phyloP scores from a whole-genome alignment of 768 basidiomycete genomes.

The Tylopilus rubrobrunneus region DNA sequence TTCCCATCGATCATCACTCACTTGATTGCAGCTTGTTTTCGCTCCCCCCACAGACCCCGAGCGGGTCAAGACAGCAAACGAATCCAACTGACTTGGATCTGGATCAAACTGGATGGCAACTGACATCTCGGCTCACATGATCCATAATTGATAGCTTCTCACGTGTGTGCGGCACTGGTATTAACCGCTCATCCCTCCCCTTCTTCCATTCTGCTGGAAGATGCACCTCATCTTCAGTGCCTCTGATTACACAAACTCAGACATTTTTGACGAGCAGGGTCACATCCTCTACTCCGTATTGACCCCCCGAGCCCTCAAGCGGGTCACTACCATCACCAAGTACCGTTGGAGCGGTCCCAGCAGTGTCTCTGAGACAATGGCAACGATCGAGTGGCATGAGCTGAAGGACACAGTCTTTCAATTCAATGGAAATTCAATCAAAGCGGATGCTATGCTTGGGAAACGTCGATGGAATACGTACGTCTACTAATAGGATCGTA shows the following conservation, averaged over 20 bases:
- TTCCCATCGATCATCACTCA: no score
- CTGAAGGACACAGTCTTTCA: slow-evolving; percentile 26
- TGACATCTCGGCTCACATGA: slow-evolving; percentile 13
- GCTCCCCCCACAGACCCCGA: background rate
- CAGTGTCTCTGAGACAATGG: slow-evolving; percentile 26
- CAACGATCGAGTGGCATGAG: slow-evolving; percentile 33
- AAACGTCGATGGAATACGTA: slow-evolving; percentile 24
- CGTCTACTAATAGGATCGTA: background rate
- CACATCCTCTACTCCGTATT: slow-evolving; percentile 21
- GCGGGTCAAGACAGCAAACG: background rate
- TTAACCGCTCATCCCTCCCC: background rate
- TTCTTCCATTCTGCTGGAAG: background rate
- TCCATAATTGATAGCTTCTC: background rate
- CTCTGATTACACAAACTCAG: slow-evolving; percentile 17
- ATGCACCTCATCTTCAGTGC: slow-evolving; percentile 23
- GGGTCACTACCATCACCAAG: slow-evolving; percentile 24
- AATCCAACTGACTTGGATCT: background rate
- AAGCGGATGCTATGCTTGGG: slow-evolving; percentile 21
- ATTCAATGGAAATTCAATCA: slow-evolving; percentile 29
- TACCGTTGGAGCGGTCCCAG: slow-evolving; percentile 19
- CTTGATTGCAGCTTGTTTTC: no score
- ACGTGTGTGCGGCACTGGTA: background rate
- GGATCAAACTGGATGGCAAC: background rate
- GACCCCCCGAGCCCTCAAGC: slow-evolving; percentile 12
- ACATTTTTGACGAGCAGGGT: slow-evolving; percentile 18